Evolutionary conservation across 306 rosid species (phyloP), one percentile per base, ranked within the genome.

Genomic region (Coriaria nepalensis): DNA sequence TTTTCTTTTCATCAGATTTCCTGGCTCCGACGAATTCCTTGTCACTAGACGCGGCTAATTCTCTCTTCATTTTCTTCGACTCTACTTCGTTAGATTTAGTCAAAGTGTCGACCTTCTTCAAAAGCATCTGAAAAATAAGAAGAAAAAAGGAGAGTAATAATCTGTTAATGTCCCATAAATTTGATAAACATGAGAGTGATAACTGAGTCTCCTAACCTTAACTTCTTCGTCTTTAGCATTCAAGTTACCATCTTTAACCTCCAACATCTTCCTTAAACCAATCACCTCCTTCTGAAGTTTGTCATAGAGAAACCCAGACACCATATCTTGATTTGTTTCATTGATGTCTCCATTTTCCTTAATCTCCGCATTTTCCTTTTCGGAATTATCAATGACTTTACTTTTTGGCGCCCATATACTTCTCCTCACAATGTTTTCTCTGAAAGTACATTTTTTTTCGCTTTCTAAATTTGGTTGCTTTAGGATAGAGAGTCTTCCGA

Each of bases 241-340:
- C 63, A 85, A 55, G 58, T 35, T 68, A 51, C 39, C 64, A 9
- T 85, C 87, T 63, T 79, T 90, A 32, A 45, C 63, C 61, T 79
- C 94, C 46, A 80, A 81, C 42, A 39, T 44, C 76, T 66, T 90
- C 72, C 81, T 79, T 56, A 85, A 59, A 53, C 53, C 70, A 65
- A 90, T 79, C 51, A 77, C 81, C 65, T 81, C 95, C 70, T 90
- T 90, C 43, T 81, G 95, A 62, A 90, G 86, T 62, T 64, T 74
- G 33, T 90, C 98, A 49, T 84, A 85, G 52, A 90, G 77, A 71
- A 79, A 90, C 34, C 98, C 95, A 2, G 98, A 90, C 44, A 90
- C 83, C 52, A 66, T 29, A 58, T 84, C 97, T 51, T 77, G 67
- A 34, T 41, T 60, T 6, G 41, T 59, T 15, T 64, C 63, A n/a